Base-by-base conservation (phyloP, 164 flowering plant genomes). In the Euptelea pleiosperma region DNA sequence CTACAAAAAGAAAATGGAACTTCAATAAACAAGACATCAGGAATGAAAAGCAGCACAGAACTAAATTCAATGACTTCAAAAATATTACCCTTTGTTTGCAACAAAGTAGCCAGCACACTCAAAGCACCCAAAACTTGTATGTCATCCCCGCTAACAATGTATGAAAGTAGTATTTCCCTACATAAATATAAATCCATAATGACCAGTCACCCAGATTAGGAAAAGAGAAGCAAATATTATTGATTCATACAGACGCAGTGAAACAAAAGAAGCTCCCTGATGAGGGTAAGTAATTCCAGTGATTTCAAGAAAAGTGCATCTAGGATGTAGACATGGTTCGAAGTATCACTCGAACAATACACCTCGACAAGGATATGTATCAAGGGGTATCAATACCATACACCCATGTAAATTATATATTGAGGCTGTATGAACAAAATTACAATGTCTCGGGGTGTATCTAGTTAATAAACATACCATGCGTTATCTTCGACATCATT, bases 11-110 rank as follows among this genome's bases (percentile, higher is more conserved):
- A 49, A 33, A 56, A 6, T 28, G 30, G 45, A 57, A 47, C 5
- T 28, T 52, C 19, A 45, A 48, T 18, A 55, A 52, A 29, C 26
- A 55, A 11, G 22, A 49, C 8, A 43, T 36, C 7, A 26, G 8
- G 34, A 43, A 55, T 6, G 8, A 68, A 11, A 18, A 55, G 16
- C n/a, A 51, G 8, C 0, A 18, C 11, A 62, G 55, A 48, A 64
- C 18, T 26, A 25, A 57, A 16, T 11, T 24, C 21, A 52, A 47
- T n/a, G 25, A 21, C 21, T 56, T 34, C 42, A 54, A 39, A 1
- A 19, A 43, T 16, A 43, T 21, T 64, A 94, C 99, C 99, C 85
- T 94, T 94, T 51, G 99, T 82, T 74, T 94, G 99, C 82, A 94
- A 71, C 68, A 91, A 68, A 16, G 91, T 89, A 55, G 97, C 91